Conservation (phyloP, 805 yeast species). For the Starmera amethionina region DNA sequence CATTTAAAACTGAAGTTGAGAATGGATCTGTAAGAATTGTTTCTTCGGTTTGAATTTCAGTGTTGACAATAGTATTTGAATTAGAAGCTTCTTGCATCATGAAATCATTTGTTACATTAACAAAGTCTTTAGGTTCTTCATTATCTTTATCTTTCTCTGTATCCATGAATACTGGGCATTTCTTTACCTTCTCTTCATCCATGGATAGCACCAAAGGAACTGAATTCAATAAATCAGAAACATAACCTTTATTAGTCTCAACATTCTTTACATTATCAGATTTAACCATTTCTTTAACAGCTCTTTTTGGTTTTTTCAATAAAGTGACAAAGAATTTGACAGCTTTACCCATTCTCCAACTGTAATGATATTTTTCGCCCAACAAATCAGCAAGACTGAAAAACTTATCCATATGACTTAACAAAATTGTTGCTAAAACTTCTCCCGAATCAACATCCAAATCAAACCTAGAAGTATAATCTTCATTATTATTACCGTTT, state of each 20-base stretch:
- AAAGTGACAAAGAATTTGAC: slow-evolving; percentile 32
- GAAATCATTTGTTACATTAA: no score
- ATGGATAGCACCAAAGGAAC: slow-evolving; percentile 13
- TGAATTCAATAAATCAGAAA: slow-evolving; percentile 13
- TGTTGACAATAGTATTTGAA: no score
- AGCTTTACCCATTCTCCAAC: slow-evolving; percentile 60
- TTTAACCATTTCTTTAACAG: slow-evolving; percentile 14
- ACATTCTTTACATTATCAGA: slow-evolving; percentile 12
- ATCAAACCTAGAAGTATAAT: slow-evolving; percentile 19
- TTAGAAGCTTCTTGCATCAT: no score
- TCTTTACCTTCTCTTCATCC: slow-evolving; percentile 11
- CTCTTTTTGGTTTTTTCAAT: slow-evolving; percentile 22
- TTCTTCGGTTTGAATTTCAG: no score
- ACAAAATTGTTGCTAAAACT: slow-evolving; percentile 25
- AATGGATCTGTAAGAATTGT: no score
- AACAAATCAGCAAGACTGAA: slow-evolving; percentile 32
- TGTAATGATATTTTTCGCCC: slow-evolving; percentile 52
- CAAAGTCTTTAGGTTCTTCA: no score
- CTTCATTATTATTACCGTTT: background rate
- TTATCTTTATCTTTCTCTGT: no score
- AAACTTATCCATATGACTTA: slow-evolving; percentile 32
- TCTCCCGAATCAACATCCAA: slow-evolving; percentile 28
- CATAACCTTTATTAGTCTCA: slow-evolving; percentile 14
- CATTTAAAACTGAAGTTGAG: no score
- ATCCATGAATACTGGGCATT: background rate